phyloP scores from a whole-genome alignment of 768 basidiomycete genomes.

The Suillus fuscotomentosus region DNA sequence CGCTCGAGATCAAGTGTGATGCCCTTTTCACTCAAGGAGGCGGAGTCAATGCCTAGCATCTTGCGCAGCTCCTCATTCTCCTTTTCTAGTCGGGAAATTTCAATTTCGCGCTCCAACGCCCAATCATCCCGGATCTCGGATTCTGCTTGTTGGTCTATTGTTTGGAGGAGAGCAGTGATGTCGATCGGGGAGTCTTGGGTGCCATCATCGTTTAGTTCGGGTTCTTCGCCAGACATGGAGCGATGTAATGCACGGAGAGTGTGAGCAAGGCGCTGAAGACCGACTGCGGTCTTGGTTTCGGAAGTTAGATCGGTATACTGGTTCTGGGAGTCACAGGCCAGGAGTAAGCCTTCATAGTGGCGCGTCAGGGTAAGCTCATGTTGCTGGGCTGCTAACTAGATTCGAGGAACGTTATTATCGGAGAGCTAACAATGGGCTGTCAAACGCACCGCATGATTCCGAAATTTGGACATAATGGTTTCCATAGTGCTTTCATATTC shows the following conservation, averaged over 20 bases:
- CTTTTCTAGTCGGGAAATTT: conserved; percentile 75
- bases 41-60: conserved; percentile 71
- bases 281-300: conserved; percentile 58
- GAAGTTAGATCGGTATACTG: conserved; percentile 55
- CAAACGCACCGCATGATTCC: conserved; percentile 78
- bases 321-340: conserved; percentile 57
- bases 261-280: conserved; percentile 70
- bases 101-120: conserved; percentile 83
- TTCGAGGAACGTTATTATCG: conserved; percentile 9
- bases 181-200: conserved; percentile 37
- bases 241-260: conserved; percentile 71
- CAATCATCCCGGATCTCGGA: conserved; percentile 64
- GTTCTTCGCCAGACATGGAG: conserved; percentile 63
- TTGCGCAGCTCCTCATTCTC: conserved; percentile 83
- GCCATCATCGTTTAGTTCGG: conserved; percentile 25
- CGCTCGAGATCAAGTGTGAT: conserved; percentile 47
- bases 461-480: conserved; percentile 95
- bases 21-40: conserved; percentile 49
- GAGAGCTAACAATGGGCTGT: conserved; percentile 5
- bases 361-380: conserved; percentile 85
- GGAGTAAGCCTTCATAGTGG: conserved; percentile 86
- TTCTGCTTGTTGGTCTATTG: conserved; percentile 40
- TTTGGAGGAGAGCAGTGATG: conserved; percentile 41
- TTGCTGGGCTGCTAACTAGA: conserved; percentile 84
- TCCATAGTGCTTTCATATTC: conserved; percentile 96